Percentiles rank a stretch among this genome's conserved stretches.
Evolutionary conservation across 257 asterid species (phyloP).

Genomic region (Solanum bulbocastanum): DNA sequence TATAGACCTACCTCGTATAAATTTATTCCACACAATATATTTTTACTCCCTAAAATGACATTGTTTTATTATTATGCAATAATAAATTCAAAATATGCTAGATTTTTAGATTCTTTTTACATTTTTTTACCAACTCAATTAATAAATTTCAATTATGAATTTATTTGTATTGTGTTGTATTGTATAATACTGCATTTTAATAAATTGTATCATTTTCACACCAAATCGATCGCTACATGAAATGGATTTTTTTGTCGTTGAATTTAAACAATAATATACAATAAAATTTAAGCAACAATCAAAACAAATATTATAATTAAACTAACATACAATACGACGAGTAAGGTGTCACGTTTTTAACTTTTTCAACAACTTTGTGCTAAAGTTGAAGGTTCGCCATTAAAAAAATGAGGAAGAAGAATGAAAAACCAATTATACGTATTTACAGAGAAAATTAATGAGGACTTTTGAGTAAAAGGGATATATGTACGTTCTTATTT

Average conservation of each 20-base stretch:
- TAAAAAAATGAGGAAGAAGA: neutral
- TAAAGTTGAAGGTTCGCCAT: neutral
- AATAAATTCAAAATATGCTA: neutral
- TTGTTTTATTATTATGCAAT: no score
- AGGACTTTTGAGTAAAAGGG: neutral
- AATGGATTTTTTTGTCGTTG: fast-evolving
- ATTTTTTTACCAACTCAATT: no score
- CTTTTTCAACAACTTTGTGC: neutral
- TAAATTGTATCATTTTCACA: fast-evolving
- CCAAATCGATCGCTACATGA: neutral
- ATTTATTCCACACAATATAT: no score
- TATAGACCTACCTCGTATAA: no score
- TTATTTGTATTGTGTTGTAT: neutral
- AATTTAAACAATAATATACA: no score
- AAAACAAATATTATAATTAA: no score
- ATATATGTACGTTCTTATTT: no score
- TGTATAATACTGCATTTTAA: fast-evolving
- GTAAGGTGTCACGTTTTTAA: no score
- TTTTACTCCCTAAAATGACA: no score
- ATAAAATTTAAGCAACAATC: no score
- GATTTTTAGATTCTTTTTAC: neutral
- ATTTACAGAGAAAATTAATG: neutral
- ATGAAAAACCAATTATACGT: neutral
- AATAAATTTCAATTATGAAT: no score
- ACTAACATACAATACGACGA: no score